Evolutionary conservation across 441 rosid species (phyloP).

Genomic region (Cnidoscolus chayamansa): DNA sequence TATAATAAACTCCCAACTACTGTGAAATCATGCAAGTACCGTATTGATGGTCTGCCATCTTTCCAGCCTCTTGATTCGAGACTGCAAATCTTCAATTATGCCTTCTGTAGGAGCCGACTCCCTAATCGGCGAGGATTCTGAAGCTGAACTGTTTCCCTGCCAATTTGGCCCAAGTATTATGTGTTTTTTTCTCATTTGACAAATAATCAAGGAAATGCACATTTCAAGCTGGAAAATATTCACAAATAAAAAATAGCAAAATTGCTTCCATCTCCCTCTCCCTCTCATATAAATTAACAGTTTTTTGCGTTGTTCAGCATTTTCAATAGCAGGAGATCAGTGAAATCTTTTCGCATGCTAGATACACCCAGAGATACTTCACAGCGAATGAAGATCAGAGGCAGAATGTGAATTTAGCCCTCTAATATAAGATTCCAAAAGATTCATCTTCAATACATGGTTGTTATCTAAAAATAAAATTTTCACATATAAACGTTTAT

Average conservation of each 20-base stretch:
- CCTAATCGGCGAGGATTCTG: constrained; percentile 78
- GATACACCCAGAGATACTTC: not conserved
- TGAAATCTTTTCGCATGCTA: not conserved
- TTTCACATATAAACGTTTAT: not conserved
- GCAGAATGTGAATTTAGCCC: not conserved
- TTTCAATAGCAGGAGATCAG: not conserved
- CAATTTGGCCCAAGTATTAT: constrained; percentile 12
- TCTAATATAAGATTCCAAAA: not conserved
- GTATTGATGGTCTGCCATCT: constrained; percentile 90
- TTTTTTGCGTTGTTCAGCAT: too few relatives aligned
- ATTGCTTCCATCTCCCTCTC: not conserved
- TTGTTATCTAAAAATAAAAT: not conserved
- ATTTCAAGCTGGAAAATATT: not conserved
- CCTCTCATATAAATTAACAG: too few relatives aligned
- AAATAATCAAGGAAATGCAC: not conserved
- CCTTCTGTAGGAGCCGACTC: constrained; percentile 65
- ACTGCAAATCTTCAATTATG: constrained; percentile 81
- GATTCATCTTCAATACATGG: not conserved
- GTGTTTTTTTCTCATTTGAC: not conserved
- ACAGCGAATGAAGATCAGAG: constrained; percentile 2
- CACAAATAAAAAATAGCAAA: not conserved
- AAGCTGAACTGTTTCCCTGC: constrained; percentile 71
- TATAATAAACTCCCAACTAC: not conserved
- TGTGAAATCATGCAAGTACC: constrained; percentile 35
- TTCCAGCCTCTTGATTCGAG: constrained; percentile 85